Conservation (phyloP, 768 basidiomycete species). For the Mycena polygramma region DNA sequence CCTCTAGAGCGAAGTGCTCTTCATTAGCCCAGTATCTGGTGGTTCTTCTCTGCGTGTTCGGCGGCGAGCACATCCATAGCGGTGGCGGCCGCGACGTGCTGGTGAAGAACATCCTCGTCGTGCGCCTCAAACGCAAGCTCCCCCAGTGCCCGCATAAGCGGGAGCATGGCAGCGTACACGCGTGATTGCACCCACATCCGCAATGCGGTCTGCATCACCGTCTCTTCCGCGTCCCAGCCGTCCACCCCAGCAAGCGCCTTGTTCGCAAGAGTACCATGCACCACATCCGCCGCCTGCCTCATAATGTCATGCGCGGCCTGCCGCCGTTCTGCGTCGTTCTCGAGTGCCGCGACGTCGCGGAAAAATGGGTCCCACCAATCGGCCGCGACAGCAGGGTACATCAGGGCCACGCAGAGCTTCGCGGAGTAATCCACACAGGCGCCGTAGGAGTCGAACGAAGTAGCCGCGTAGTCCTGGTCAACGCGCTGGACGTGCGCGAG, state of each 20-base stretch:
- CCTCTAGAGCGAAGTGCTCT: no score
- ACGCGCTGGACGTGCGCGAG: constrained; percentile 33
- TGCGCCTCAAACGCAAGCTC: no score
- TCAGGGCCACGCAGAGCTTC: constrained; percentile 11
- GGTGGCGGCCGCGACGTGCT: no score
- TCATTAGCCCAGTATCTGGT: no score
- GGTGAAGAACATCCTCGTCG: no score
- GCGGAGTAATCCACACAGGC: constrained; percentile 19
- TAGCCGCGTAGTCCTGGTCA: constrained; percentile 26
- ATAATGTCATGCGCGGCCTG: constrained; percentile 1
- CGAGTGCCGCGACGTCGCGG: no score
- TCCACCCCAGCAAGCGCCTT: neutral
- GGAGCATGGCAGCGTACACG: no score
- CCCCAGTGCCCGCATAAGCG: no score
- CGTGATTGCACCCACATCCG: neutral
- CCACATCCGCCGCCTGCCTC: constrained; percentile 16
- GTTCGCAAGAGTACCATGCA: constrained; percentile 3
- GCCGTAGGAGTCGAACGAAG: neutral
- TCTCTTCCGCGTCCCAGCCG: neutral
- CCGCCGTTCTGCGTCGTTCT: neutral
- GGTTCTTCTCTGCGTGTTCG: no score
- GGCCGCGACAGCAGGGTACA: no score
- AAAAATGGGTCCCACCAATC: neutral
- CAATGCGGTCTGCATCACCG: neutral
- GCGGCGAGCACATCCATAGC: no score